Percentiles rank a stretch among this genome's conserved stretches.
These are phyloP conservation scores for Arabis alpina DNA, from an alignment of 345 rosid genomes.

Conservation along the genomic window DNA sequence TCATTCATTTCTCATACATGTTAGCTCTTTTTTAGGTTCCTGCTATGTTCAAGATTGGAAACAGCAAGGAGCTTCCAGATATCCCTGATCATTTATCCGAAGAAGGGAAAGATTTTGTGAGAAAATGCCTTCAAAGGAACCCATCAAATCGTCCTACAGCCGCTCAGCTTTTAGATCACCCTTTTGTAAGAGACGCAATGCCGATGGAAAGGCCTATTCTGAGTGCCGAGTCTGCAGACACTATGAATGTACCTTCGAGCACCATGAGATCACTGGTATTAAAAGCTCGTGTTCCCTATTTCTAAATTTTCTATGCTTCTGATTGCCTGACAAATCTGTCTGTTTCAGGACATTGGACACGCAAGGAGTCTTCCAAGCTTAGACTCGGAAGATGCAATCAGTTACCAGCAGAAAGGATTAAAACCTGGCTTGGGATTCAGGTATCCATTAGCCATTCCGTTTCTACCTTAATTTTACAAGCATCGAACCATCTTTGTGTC, in stretches of 20 bases:
- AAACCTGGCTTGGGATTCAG: slow-evolving; percentile 53
- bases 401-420: slow-evolving; percentile 52
- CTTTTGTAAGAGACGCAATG: slow-evolving; percentile 63
- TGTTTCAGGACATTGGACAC: slow-evolving; percentile 56
- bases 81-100: slow-evolving; percentile 78
- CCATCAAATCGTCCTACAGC: slow-evolving; percentile 71
- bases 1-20: slow-evolving; percentile 16
- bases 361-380: slow-evolving; percentile 49
- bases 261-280: slow-evolving; percentile 65
- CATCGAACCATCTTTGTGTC: slow-evolving; percentile 2
- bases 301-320: slow-evolving; percentile 2
- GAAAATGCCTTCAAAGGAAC: slow-evolving; percentile 68
- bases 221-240: slow-evolving; percentile 49
- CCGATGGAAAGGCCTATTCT: slow-evolving; percentile 61
- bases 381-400: slow-evolving; percentile 53
- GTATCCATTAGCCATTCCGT: slow-evolving; percentile 41
- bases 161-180: slow-evolving; percentile 64
- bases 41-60: slow-evolving; percentile 91
- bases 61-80: slow-evolving; percentile 83
- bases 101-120: slow-evolving; percentile 79
- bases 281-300: slow-evolving; percentile 1
- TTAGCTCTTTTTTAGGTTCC: slow-evolving; percentile 52
- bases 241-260: slow-evolving; percentile 48
- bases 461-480: slow-evolving; percentile 11
- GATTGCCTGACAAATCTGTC: slow-evolving; percentile 39